Evolutionary conservation across 805 yeast genomes (phyloP).

Genomic region (Yarrowia sp.): DNA sequence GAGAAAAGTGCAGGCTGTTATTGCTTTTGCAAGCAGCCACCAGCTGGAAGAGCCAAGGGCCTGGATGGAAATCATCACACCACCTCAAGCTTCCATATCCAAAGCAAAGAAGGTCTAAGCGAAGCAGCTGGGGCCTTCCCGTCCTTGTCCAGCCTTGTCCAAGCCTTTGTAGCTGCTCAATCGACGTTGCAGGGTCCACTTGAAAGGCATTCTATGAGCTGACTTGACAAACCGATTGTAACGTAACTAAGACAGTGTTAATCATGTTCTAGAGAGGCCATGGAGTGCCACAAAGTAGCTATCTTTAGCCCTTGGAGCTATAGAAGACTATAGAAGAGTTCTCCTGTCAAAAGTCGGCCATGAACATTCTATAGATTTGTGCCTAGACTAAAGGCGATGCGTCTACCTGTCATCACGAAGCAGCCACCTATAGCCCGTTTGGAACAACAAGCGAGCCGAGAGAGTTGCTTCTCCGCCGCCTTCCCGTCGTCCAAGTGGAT

Average conservation of each 20-base stretch:
- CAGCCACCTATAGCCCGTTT: neutral
- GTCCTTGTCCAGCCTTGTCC: too few relatives aligned
- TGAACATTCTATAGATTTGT: too few relatives aligned
- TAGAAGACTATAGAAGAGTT: too few relatives aligned
- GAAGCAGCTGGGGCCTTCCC: neutral
- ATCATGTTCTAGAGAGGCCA: too few relatives aligned
- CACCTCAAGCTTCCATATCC: conserved; percentile 7
- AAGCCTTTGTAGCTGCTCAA: too few relatives aligned
- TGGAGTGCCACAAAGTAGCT: too few relatives aligned
- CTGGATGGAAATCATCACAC: neutral
- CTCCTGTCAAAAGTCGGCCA: too few relatives aligned
- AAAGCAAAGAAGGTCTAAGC: conserved; percentile 5
- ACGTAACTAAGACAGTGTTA: too few relatives aligned
- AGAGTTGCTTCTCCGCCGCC: neutral
- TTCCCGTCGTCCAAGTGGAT: neutral
- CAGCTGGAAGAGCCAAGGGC: neutral
- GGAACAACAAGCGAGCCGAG: too few relatives aligned
- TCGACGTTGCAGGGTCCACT: neutral
- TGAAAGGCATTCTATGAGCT: neutral
- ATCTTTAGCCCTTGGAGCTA: too few relatives aligned
- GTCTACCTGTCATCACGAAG: too few relatives aligned
- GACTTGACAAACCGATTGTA: neutral
- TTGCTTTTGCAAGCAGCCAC: conserved; percentile 23
- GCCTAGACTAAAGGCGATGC: too few relatives aligned
- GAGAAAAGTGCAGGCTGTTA: neutral